phyloP scores from a whole-genome alignment of 129 eudicot genomes.

The Lonicera japonica region DNA sequence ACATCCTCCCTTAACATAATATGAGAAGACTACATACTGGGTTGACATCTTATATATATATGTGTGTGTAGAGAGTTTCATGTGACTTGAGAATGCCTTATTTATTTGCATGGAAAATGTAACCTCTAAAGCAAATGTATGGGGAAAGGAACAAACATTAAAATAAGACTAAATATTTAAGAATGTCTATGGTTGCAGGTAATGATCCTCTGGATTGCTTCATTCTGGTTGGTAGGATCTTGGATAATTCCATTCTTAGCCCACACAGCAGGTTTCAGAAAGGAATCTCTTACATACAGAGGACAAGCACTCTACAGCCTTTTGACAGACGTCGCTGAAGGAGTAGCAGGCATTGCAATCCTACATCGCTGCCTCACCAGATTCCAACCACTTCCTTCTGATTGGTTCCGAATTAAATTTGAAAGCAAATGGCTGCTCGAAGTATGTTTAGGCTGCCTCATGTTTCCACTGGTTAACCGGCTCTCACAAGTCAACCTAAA shows the following conservation, averaged over 20 bases:
- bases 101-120: no score
- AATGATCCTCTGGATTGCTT: conserved; percentile 56
- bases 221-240: conserved; percentile 67
- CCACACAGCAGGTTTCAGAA: conserved; percentile 52
- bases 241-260: conserved; percentile 64
- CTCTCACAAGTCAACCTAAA: conserved; percentile 59
- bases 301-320: conserved; percentile 65
- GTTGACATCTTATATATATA: no score
- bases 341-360: conserved; percentile 57
- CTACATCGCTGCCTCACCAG: conserved; percentile 51
- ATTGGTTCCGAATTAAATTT: conserved; percentile 48
- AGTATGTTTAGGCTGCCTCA: conserved; percentile 54
- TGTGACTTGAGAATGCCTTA: background rate
- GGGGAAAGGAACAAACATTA: no score
- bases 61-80: background rate
- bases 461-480: conserved; percentile 63
- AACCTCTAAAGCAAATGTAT: no score
- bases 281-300: conserved; percentile 49
- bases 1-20: no score
- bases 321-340: conserved; percentile 58
- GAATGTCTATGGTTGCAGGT: conserved; percentile 30
- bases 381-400: conserved; percentile 55
- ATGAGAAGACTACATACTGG: no score
- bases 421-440: conserved; percentile 51
- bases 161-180: background rate